Base-by-base conservation (phyloP, 2,329 filamentous ascomycete species). In the Macrophomina phaseolina region DNA sequence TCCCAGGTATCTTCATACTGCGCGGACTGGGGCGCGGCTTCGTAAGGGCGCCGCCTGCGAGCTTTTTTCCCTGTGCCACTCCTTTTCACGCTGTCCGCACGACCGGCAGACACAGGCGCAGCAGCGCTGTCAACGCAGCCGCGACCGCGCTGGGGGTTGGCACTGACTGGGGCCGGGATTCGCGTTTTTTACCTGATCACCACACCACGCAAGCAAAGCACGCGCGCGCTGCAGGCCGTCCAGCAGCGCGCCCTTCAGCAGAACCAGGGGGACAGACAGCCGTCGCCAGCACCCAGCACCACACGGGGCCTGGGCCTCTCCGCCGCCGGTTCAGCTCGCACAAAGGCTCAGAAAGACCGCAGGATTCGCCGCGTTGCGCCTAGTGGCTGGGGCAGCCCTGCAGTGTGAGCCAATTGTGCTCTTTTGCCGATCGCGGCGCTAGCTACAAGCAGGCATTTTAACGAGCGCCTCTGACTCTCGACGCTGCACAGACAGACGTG, bases 121-220 rank as follows among this genome's bases (percentile, higher is more conserved):
- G 58, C 42, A 45, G 36, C 58, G 45, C 58, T 49, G 45, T 62
- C 58, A 42, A 48, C 42, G 58, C 58, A 62, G 58, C 58, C 38
- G 58, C 58, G 58, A 62, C 58, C n/a, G 55, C 42, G 58, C 58
- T 62, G 58, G 63, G 34, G 51, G 63, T 51, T 56, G 42, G 42
- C 42, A 45, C 42, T 45, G 42, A 45, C 42, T n/a, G 51, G 63
- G 63, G 63, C 51, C 40, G 42, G 51, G 63, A 56, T 56, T 52
- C 42, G 51, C 51, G 42, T 62, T 65, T 64, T 64, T 34, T 65
- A 23, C 42, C 63, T 65, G 63, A 65, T 65, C 63, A 65, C 53
- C 64, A 55, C 30, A 42, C 61, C 48, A 32, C 61, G 34, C 61
- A 64, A 64, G 46, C 61, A 64, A 64, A 32, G 49, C 46, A 64